A percentile compares a stretch with the other conserved stretches of the same genome.
Conservation (phyloP, 257 asterid genomes). For the Osmanthus fragrans region DNA sequence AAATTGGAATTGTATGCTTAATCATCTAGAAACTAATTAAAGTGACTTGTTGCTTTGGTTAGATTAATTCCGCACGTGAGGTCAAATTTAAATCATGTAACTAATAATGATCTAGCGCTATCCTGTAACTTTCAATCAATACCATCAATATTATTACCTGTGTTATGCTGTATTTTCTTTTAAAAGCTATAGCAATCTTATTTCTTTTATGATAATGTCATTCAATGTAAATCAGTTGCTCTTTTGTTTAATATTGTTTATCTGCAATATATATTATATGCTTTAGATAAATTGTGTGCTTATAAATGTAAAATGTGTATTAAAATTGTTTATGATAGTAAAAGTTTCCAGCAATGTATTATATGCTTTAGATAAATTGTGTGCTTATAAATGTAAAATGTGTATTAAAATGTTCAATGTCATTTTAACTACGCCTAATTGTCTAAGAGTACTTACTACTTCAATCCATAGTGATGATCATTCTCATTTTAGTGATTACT, state of each 20-base stretch:
- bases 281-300: neutral
- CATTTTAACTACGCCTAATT: neutral
- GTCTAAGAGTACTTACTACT: neutral
- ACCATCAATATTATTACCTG: neutral
- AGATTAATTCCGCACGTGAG: too few relatives aligned
- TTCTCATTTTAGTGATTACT: neutral
- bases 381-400: neutral
- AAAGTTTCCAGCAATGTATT: too few relatives aligned
- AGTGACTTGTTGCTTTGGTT: too few relatives aligned
- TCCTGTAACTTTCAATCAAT: too few relatives aligned
- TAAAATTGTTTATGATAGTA: too few relatives aligned
- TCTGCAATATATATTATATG: neutral
- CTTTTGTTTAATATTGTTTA: neutral
- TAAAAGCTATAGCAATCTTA: conserved; percentile 16
- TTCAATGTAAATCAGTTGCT: conserved; percentile 27
- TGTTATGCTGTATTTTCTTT: conserved; percentile 8
- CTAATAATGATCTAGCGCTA: too few relatives aligned
- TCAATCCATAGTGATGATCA: neutral
- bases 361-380: neutral
- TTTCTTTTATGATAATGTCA: conserved; percentile 16
- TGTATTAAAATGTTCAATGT: neutral
- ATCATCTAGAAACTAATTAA: too few relatives aligned
- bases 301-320: neutral
- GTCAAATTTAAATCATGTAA: too few relatives aligned
- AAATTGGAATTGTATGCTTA: too few relatives aligned